Evolutionary conservation across 306 rosid species (phyloP).

Genomic region (Cucurbita ficifolia): DNA sequence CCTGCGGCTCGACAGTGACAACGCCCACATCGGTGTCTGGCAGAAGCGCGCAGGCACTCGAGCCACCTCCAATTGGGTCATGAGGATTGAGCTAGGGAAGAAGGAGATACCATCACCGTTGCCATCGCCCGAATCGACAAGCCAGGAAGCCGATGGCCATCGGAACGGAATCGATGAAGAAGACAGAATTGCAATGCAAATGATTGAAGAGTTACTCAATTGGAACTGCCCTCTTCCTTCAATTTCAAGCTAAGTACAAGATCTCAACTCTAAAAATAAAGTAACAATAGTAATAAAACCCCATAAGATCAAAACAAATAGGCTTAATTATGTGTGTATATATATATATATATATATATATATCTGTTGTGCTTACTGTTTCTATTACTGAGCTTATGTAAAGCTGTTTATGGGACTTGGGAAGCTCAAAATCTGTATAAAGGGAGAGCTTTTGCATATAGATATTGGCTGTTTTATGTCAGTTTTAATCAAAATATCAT

Average conservation of each 20-base stretch:
- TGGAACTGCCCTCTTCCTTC: constrained; percentile 38
- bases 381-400: not conserved
- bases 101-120: constrained; percentile 14
- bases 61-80: constrained; percentile 77
- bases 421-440: constrained; percentile 1
- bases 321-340: not conserved
- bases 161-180: constrained; percentile 40
- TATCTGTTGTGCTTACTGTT: not conserved
- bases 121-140: not conserved
- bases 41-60: constrained; percentile 73
- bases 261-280: not conserved
- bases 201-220: constrained; percentile 87
- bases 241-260: constrained; percentile 13
- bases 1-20: constrained; percentile 76
- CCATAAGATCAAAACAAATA: not conserved
- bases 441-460: not conserved
- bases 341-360: not conserved
- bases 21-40: constrained; percentile 95
- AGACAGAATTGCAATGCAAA: constrained; percentile 71
- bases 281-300: not conserved
- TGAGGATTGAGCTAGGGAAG: constrained; percentile 78
- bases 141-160: constrained; percentile 1
- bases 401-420: not conserved
- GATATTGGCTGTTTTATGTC: not conserved
- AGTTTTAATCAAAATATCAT: not conserved